phyloP scores from a whole-genome alignment of 176 grass and related monocot genomes.

The Carex littledalei region DNA sequence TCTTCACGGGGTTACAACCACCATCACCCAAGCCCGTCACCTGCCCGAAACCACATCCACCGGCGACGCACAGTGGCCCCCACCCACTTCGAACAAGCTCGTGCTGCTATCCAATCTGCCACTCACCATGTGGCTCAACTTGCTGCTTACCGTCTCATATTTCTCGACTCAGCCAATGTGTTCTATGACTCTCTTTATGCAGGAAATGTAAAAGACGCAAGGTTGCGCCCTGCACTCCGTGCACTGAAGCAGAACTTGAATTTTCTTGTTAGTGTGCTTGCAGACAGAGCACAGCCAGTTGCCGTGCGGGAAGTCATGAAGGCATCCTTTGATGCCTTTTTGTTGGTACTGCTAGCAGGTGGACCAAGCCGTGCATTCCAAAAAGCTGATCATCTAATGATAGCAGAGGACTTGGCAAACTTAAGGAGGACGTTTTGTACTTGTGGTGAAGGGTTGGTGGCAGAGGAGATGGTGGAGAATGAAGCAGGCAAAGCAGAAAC shows the following conservation, averaged over 20 bases:
- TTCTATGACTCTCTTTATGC: slow-evolving; percentile 51
- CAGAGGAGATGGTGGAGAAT: slow-evolving; percentile 38
- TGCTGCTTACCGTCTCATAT: slow-evolving; percentile 55
- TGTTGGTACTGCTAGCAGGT: slow-evolving; percentile 47
- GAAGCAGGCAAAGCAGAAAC: slow-evolving; percentile 31
- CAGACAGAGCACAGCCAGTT: slow-evolving; percentile 36
- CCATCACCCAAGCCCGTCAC: slow-evolving; percentile 24
- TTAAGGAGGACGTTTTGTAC: slow-evolving; percentile 42
- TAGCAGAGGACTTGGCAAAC: slow-evolving; percentile 45
- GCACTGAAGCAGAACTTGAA: slow-evolving; percentile 48
- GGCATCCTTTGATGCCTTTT: slow-evolving; percentile 45
- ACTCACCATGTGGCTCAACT: slow-evolving; percentile 45
- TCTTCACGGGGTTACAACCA: background rate
- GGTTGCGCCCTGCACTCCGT: slow-evolving; percentile 29
- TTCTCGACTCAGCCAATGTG: slow-evolving; percentile 38
- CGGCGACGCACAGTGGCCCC: slow-evolving; percentile 24
- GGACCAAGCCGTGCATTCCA: slow-evolving; percentile 35
- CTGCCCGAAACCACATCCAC: background rate
- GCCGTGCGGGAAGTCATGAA: slow-evolving; percentile 36
- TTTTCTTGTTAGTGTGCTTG: slow-evolving; percentile 35
- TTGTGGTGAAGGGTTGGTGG: slow-evolving; percentile 30
- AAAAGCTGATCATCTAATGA: slow-evolving; percentile 14
- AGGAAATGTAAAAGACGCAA: slow-evolving; percentile 17
- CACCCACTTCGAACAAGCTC: slow-evolving; percentile 39
- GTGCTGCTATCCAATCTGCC: slow-evolving; percentile 29